phyloP scores from a whole-genome alignment of 306 rosid genomes.

The Rubus parviflorus region DNA sequence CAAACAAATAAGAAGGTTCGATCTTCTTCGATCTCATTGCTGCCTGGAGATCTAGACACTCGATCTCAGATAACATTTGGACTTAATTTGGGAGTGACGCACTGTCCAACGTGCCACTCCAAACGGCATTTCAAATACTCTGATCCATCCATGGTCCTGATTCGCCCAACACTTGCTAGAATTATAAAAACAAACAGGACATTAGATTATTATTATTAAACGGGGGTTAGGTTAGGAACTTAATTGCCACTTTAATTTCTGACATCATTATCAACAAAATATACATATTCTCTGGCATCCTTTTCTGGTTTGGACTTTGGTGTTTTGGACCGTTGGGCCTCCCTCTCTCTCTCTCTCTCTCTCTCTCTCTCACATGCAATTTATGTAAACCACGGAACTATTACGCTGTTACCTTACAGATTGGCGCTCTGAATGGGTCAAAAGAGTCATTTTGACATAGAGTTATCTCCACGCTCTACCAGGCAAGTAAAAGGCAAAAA shows the following conservation, averaged over 20 bases:
- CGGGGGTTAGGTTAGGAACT: not conserved
- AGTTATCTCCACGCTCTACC: not conserved
- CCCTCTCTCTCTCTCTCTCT: not conserved
- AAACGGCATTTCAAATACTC: not conserved
- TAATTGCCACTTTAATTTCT: not conserved
- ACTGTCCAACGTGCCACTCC: no score
- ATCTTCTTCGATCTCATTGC: no score
- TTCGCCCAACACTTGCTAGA: not conserved
- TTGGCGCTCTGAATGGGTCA: no score
- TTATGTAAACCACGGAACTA: not conserved
- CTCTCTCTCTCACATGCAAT: not conserved
- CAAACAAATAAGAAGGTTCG: no score
- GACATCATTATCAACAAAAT: not conserved
- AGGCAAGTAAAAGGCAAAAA: not conserved
- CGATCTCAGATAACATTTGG: no score
- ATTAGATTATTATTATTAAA: not conserved
- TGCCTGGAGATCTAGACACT: no score
- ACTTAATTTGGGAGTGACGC: no score
- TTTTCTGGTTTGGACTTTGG: constrained; percentile 17
- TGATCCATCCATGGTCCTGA: not conserved
- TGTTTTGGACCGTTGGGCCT: not conserved
- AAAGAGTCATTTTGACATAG: not conserved
- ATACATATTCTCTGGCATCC: not conserved
- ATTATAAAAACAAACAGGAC: not conserved
- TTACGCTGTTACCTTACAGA: not conserved